Conservation (phyloP, 176 grass and related monocot genomes). For the Themeda triandra region DNA sequence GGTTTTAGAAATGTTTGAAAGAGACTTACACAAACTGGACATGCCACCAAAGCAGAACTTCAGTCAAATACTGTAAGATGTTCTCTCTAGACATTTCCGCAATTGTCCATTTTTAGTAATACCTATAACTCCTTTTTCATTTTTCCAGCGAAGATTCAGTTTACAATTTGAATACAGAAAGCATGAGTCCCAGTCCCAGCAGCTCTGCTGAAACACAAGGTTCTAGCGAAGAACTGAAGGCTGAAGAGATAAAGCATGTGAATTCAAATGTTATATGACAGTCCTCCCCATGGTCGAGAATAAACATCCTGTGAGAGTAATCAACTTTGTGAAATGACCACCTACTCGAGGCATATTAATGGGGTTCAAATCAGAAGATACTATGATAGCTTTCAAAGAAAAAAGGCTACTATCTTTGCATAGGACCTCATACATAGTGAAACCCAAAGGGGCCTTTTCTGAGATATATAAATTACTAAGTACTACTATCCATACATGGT, state of each 20-base stretch:
- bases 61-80: neutral
- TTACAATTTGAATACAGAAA: neutral
- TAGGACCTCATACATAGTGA: too few species aligned
- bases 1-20: constrained; percentile 24
- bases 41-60: constrained; percentile 21
- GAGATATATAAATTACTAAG: too few species aligned
- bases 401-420: neutral
- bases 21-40: neutral
- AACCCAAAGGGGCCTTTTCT: neutral
- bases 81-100: neutral
- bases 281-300: neutral
- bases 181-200: neutral
- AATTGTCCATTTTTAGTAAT: neutral
- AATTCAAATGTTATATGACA: neutral
- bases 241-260: neutral
- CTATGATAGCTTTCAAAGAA: neutral
- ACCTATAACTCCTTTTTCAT: too few species aligned
- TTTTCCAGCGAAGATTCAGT: neutral
- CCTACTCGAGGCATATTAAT: too few species aligned
- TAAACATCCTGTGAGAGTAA: neutral
- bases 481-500: too few species aligned
- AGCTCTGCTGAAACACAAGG: neutral
- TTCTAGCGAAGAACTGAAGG: neutral
- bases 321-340: neutral
- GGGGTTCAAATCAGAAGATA: neutral